Percentiles rank a stretch among this genome's conserved stretches.
phyloP scores from a whole-genome alignment of 805 yeast genomes.

The Yamadazyma insecticola region DNA sequence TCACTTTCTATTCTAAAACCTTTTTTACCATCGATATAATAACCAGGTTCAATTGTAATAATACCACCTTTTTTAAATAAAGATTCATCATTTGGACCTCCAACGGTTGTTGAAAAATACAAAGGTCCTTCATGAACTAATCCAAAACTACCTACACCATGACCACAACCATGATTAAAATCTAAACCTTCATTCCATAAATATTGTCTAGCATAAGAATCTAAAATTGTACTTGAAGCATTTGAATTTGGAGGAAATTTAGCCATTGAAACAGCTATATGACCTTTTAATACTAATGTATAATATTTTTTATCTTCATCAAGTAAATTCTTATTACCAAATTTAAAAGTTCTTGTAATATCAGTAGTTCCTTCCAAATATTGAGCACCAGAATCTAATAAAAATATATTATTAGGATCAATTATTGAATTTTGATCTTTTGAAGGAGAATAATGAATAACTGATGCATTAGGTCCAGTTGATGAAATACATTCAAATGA shows the following conservation, averaged over 20 bases:
- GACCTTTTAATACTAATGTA: constrained; percentile 88
- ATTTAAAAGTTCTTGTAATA: constrained; percentile 83
- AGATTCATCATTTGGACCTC: constrained; percentile 46
- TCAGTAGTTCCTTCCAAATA: constrained; percentile 79
- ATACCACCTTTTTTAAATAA: constrained; percentile 57
- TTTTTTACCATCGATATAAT: constrained; percentile 80
- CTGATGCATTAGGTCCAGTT: constrained; percentile 69
- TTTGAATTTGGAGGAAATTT: constrained; percentile 66
- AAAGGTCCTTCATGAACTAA: constrained; percentile 95
- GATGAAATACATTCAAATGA: constrained; percentile 77
- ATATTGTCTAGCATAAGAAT: constrained; percentile 76
- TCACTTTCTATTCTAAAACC: constrained; percentile 92
- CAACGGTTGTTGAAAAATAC: constrained; percentile 60
- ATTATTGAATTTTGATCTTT: constrained; percentile 53
- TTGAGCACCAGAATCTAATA: constrained; percentile 59
- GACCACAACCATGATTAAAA: constrained; percentile 94
- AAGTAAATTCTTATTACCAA: constrained; percentile 30
- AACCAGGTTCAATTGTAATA: constrained; percentile 92
- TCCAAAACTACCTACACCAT: constrained; percentile 90
- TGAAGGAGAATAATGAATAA: constrained; percentile 73
- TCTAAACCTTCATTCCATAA: constrained; percentile 81
- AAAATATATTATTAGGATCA: constrained; percentile 52
- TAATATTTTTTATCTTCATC: constrained; percentile 68
- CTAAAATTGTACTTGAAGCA: constrained; percentile 72
- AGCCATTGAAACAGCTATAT: constrained; percentile 76